phyloP scores from a whole-genome alignment of 2,329 filamentous ascomycete species.

The Dichotomopilus funicola region DNA sequence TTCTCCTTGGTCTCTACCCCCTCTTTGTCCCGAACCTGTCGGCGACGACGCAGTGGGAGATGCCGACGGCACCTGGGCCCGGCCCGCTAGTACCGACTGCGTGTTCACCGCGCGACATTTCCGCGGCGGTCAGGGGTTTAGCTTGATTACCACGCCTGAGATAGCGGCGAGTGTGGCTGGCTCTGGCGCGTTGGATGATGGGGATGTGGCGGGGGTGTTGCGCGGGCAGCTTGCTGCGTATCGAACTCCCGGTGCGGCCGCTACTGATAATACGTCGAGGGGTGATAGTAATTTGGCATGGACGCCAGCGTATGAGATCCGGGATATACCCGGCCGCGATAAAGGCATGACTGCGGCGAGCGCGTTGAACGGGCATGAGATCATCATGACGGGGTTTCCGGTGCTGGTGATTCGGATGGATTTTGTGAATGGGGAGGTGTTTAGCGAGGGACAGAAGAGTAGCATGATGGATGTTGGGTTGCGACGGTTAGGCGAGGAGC shows the following conservation, averaged over 20 bases:
- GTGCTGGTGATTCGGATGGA: constrained; percentile 22
- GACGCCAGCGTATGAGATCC: constrained; percentile 13
- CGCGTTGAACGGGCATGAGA: constrained; percentile 16
- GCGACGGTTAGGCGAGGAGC: constrained; percentile 15
- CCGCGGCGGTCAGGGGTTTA: constrained; percentile 21
- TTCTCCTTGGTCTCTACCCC: constrained; percentile 18
- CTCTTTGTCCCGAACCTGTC: constrained; percentile 1
- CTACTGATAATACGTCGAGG: neutral
- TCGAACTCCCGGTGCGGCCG: no score
- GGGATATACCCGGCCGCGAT: constrained; percentile 20
- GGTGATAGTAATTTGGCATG: neutral
- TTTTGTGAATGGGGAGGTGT: constrained; percentile 15
- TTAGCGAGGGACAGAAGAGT: constrained; percentile 7
- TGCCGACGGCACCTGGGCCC: neutral
- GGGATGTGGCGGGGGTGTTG: constrained; percentile 8
- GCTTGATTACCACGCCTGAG: constrained; percentile 23
- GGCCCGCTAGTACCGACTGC: constrained; percentile 16
- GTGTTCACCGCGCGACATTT: constrained; percentile 23
- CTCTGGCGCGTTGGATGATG: constrained; percentile 20
- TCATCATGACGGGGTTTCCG: constrained; percentile 22
- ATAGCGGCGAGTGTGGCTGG: constrained; percentile 19
- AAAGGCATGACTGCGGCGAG: constrained; percentile 22
- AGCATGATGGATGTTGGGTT: constrained; percentile 19
- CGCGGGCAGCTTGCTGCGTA: constrained; percentile 8
- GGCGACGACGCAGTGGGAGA: constrained; percentile 14